Evolutionary conservation across 495 filamentous ascomycete species (phyloP), one percentile per base, ranked within the genome.

Genomic region (Massariosphaeria phaeospora): DNA sequence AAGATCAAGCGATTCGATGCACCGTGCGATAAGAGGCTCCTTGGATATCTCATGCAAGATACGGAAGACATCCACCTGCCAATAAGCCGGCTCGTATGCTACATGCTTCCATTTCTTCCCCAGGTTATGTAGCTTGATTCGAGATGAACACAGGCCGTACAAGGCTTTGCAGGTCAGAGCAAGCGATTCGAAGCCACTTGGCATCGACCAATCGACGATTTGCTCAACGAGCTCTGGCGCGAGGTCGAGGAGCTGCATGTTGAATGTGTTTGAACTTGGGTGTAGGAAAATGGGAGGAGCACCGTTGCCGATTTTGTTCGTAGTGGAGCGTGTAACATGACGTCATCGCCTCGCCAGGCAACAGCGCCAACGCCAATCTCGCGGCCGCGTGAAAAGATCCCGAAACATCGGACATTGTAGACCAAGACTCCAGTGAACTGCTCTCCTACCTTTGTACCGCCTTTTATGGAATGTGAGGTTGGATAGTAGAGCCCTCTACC

Each of bases 191-290:
- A 46, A 27, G 43, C 43, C 43, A 2, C 13, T 3, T n/a, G 39
- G 39, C 39, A 42, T 42, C 9, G 11, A 42, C 39, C 39, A 42
- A n/a, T 8, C 17, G 4, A 42, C 13, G 11, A 42, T 42, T 23
- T 42, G 11, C 3, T 42, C 39, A n/a, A 42, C 17, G 17, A 42
- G 39, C 39, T 42, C 39, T 3, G 39, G 23, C 11, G 39, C 18
- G 39, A 42, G 39, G 17, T 42, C 39, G 17, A 42, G 39, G 17
- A 42, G 23, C 11, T 23, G 12, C 39, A 42, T 42, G 3, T 36
- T 36, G 81, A 45, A 84, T 84, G 0, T 80, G 81, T 72, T 84
- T 80, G 55, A 84, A 84, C 76, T 84, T 82, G 36, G 73, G n/a
- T n/a, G n/a, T n/a, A n/a, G n/a, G n/a, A n/a, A n/a, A n/a, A n/a